Evolutionary conservation across 1,284 basidiomycete genomes (phyloP).

Genomic region (Melampsora medusae): DNA sequence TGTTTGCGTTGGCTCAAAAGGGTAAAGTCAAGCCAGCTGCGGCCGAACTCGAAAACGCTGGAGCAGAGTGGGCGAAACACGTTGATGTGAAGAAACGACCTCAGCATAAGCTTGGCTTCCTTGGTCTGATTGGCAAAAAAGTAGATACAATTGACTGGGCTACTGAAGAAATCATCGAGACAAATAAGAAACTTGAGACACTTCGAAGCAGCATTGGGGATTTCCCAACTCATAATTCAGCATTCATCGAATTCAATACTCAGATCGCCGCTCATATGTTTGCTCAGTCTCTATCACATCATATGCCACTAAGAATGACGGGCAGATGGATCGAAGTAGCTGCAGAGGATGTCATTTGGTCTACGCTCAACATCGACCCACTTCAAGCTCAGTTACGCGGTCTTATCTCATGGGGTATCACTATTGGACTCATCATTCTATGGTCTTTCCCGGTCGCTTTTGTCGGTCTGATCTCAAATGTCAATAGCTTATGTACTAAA

Average conservation of each 20-base stretch:
- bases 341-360: slow-evolving; percentile 85
- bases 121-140: slow-evolving; percentile 70
- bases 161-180: slow-evolving; percentile 61
- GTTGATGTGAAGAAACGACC: slow-evolving; percentile 73
- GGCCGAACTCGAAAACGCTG: slow-evolving; percentile 48
- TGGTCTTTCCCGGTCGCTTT: slow-evolving; percentile 71
- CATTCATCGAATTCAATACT: slow-evolving; percentile 85
- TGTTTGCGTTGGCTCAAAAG: slow-evolving; percentile 74
- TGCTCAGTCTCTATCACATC: slow-evolving; percentile 54
- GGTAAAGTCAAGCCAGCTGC: slow-evolving; percentile 52
- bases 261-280: slow-evolving; percentile 92
- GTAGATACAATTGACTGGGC: slow-evolving; percentile 89
- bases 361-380: slow-evolving; percentile 79
- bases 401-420: slow-evolving; percentile 59
- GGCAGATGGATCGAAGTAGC: slow-evolving; percentile 66
- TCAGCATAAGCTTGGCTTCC: slow-evolving; percentile 65
- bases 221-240: slow-evolving; percentile 60
- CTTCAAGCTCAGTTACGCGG: slow-evolving; percentile 72
- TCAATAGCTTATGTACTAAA: slow-evolving; percentile 67
- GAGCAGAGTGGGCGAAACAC: slow-evolving; percentile 58
- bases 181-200: slow-evolving; percentile 60
- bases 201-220: slow-evolving; percentile 65
- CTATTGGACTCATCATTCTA: slow-evolving; percentile 65
- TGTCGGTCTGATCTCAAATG: slow-evolving; percentile 79
- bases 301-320: slow-evolving; percentile 63